Percentiles rank a stretch among this genome's conserved stretches.
phyloP scores from a whole-genome alignment of 148 eudicot genomes.

The Vaccinium vitisidaea region DNA sequence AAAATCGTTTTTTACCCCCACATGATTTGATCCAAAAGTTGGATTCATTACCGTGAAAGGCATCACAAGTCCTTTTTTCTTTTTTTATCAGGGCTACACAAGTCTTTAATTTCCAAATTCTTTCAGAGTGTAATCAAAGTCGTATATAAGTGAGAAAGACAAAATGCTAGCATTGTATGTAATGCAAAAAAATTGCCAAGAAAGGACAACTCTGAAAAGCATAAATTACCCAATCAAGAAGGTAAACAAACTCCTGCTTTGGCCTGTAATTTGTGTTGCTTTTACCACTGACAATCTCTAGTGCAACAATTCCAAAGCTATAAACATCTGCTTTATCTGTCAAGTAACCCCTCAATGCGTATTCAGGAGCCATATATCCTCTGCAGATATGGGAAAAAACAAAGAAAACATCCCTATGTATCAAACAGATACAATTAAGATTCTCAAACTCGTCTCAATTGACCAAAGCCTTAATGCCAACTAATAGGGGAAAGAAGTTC shows the following conservation, averaged over 20 bases:
- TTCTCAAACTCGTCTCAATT: neutral
- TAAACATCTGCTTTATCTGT: slow-evolving; percentile 64
- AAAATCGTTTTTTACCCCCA: no score
- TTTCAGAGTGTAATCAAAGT: slow-evolving; percentile 6
- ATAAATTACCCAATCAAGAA: slow-evolving; percentile 56
- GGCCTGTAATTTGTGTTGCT: slow-evolving; percentile 57
- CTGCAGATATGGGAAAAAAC: slow-evolving; percentile 21
- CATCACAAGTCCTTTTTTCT: neutral
- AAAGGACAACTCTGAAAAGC: neutral
- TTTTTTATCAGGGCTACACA: neutral
- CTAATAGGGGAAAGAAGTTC: neutral
- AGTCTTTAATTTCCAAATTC: neutral
- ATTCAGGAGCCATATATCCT: slow-evolving; percentile 66
- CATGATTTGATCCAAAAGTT: neutral
- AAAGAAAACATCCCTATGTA: neutral
- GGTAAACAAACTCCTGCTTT: slow-evolving; percentile 51
- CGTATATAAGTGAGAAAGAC: neutral
- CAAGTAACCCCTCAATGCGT: slow-evolving; percentile 60
- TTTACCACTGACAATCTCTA: slow-evolving; percentile 58
- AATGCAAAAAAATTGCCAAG: neutral
- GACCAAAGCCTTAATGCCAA: neutral
- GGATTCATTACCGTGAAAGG: neutral
- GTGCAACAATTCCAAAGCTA: slow-evolving; percentile 51
- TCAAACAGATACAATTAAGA: neutral
- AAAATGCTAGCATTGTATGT: neutral